These are phyloP conservation scores for Alnus glutinosa DNA, from an alignment of 306 rosid species.

Conservation along the genomic window DNA sequence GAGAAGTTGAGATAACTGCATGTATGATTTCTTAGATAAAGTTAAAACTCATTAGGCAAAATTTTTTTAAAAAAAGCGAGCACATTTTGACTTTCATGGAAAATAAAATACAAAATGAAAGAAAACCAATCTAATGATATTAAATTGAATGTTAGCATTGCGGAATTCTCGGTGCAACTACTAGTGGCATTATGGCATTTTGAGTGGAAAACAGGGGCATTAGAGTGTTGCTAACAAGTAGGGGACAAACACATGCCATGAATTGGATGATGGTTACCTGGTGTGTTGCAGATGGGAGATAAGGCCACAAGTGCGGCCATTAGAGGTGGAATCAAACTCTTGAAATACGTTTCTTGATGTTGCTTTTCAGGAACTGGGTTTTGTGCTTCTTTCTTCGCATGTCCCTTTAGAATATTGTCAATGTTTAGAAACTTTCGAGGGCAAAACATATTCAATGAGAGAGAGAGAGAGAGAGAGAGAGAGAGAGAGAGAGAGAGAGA, in stretches of 20 bases:
- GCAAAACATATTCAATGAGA: not conserved
- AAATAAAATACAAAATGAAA: too few species aligned
- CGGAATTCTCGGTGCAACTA: not conserved
- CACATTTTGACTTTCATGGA: too few species aligned
- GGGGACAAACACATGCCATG: not conserved
- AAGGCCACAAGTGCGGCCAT: constrained; percentile 54
- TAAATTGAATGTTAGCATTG: too few species aligned
- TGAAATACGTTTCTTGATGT: constrained; percentile 32
- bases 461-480: not conserved
- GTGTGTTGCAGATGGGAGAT: constrained; percentile 54
- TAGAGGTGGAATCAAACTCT: constrained; percentile 56
- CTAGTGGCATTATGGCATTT: not conserved
- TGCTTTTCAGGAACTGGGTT: constrained; percentile 28
- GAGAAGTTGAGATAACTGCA: too few species aligned
- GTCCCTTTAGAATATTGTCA: constrained; percentile 26
- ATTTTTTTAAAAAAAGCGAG: too few species aligned
- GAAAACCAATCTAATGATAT: too few species aligned
- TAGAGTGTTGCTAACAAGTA: constrained; percentile 3
- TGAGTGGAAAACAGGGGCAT: constrained; percentile 16
- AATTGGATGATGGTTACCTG: constrained; percentile 35
- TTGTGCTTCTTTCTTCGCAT: constrained; percentile 30
- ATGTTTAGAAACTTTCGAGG: not conserved
- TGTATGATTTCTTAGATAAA: too few species aligned
- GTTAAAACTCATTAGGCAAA: too few species aligned
- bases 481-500: not conserved